Base-by-base conservation (phyloP, 1,139 yeast species). In the Taiozyma sp. region DNA sequence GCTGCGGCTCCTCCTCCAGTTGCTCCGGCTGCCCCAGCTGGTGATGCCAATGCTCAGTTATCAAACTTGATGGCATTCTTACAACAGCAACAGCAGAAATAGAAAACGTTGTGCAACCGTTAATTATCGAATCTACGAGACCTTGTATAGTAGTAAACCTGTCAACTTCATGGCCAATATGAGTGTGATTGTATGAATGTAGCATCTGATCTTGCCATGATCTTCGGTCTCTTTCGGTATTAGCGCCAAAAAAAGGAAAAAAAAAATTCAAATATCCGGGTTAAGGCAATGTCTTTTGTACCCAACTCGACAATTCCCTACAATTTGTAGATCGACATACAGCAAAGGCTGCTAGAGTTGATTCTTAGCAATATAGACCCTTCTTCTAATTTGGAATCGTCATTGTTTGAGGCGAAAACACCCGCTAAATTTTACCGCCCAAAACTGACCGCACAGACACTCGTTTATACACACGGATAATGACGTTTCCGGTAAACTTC, bases 21-120 rank as follows among this genome's bases (percentile, higher is more conserved):
- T 28, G 54, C 61, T 43, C 66, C 44, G 27, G 53, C 64, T 45
- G 61, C 65, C 24, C 58, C 65, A 27, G 68, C 69, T 4, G 46
- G 40, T 48, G 71, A 66, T 48, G 65, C 72, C 22, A 66, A 70
- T 46, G 74, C 73, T 14, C 74, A 71, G 53, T 55, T 71, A 27
- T 70, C 70, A 44, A 68, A 72, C 36, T 57, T 72, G 51, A 70
- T 71, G 73, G 70, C 68, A 38, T 70, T 71, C 65, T 59, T 72
- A 34, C 71, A 70, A 50, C 72, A 70, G 50, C 71, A 69, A 48
- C 66, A 63, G 47, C 53, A 54, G 27, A 45, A 47, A 39, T 42
- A 38, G 19, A 19, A 12, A 5, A 19, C 9, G 6, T 38, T 38
- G 41, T 24, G 10, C 4, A 19, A 9, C 8, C 30, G 30, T 28